These are phyloP conservation scores for Ogataea methanolica DNA, from an alignment of 805 yeast genomes.

Conservation along the genomic window DNA sequence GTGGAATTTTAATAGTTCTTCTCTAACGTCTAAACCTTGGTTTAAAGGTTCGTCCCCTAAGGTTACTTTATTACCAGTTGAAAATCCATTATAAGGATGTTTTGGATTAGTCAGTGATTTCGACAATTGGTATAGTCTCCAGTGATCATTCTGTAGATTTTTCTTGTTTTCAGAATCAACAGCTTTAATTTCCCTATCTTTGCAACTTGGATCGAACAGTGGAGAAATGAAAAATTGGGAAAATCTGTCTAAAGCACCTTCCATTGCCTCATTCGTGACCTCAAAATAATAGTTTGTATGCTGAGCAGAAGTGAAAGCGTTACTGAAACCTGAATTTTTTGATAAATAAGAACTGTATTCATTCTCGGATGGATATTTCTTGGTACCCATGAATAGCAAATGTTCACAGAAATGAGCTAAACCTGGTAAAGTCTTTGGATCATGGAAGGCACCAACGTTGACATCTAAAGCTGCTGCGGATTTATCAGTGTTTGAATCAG, in stretches of 20 bases:
- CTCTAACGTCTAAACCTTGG: constrained; percentile 70
- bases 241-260: constrained; percentile 89
- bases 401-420: constrained; percentile 78
- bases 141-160: constrained; percentile 80
- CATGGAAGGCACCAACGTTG: constrained; percentile 71
- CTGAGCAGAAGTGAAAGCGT: constrained; percentile 86
- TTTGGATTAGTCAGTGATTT: constrained; percentile 63
- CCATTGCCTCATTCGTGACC: constrained; percentile 65
- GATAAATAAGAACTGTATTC: constrained; percentile 71
- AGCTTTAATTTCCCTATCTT: constrained; percentile 89
- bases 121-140: constrained; percentile 87
- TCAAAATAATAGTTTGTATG: constrained; percentile 92
- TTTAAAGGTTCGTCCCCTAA: constrained; percentile 60
- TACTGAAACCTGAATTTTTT: constrained; percentile 82
- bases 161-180: constrained; percentile 96
- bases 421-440: constrained; percentile 60
- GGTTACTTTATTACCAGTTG: constrained; percentile 84
- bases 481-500: constrained; percentile 67
- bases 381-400: constrained; percentile 74
- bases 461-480: constrained; percentile 80
- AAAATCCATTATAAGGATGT: constrained; percentile 84
- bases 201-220: constrained; percentile 64
- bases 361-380: constrained; percentile 69
- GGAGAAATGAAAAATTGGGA: constrained; percentile 90
- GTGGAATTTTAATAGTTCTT: constrained; percentile 74